Conservation (phyloP, 1,139 yeast genomes). For the Zygosaccharomyces sapae region DNA sequence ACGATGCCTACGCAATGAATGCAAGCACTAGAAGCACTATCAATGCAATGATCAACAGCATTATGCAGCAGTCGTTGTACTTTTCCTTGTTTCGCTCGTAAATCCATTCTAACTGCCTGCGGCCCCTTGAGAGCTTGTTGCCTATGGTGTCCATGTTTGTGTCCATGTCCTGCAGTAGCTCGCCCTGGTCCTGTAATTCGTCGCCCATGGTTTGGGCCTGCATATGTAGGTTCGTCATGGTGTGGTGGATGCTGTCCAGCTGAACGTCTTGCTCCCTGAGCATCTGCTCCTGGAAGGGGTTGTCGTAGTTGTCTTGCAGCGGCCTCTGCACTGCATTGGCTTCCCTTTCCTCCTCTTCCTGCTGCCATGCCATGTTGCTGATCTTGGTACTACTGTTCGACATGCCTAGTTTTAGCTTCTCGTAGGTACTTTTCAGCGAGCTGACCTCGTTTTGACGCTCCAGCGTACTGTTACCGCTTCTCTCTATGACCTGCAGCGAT, state of each 20-base stretch:
- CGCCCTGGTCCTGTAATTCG: conserved; percentile 84
- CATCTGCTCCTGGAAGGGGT: conserved; percentile 69
- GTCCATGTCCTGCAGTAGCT: conserved; percentile 77
- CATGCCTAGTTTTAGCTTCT: conserved; percentile 20
- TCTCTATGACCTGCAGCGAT: conserved; percentile 61
- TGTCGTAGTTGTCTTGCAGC: conserved; percentile 21
- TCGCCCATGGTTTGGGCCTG: conserved; percentile 88
- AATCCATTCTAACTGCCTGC: conserved; percentile 69
- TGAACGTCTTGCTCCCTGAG: conserved; percentile 80
- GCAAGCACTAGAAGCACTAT: conserved; percentile 68
- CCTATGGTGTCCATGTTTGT: conserved; percentile 65
- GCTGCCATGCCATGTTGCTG: conserved; percentile 5
- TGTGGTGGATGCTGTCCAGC: conserved; percentile 72
- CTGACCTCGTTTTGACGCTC: conserved; percentile 51
- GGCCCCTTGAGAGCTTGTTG: conserved; percentile 31
- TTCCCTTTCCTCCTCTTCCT: conserved; percentile 32
- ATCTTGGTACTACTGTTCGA: conserved; percentile 9
- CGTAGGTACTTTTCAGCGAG: conserved; percentile 42
- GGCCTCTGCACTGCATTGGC: not conserved
- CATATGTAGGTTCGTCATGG: conserved; percentile 76
- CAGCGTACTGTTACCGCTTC: conserved; percentile 55
- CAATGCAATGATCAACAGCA: conserved; percentile 66
- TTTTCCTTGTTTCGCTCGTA: conserved; percentile 74
- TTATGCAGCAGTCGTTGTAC: conserved; percentile 87
- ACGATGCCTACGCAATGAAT: conserved; percentile 44